Evolutionary conservation across 1,284 basidiomycete species (phyloP).

Genomic region (Phylloporus sp.): DNA sequence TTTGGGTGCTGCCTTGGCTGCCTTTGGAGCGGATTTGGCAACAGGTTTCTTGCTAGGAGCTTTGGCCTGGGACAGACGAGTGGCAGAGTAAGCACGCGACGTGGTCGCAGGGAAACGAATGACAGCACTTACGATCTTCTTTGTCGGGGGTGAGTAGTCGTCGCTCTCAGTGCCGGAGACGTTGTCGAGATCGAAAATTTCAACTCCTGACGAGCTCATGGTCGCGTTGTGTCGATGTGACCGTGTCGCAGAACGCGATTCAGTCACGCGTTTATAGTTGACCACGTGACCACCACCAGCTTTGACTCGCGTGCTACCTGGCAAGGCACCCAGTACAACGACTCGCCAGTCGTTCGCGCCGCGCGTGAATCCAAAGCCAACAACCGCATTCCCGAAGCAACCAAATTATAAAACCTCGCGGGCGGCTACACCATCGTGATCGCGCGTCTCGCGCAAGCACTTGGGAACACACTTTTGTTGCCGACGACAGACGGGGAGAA

Average conservation of each 20-base stretch:
- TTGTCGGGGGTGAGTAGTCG: constrained; percentile 60
- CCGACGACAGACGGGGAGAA: constrained; percentile 64
- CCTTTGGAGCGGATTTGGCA: constrained; percentile 44
- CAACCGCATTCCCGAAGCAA: constrained; percentile 86
- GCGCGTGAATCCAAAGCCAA: constrained; percentile 78
- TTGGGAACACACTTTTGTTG: constrained; percentile 84
- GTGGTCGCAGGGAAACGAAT: neutral
- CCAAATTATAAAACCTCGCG: constrained; percentile 95
- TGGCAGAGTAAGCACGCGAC: constrained; percentile 22
- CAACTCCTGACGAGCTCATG: constrained; percentile 66
- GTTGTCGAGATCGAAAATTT: constrained; percentile 65
- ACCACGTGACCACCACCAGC: constrained; percentile 25
- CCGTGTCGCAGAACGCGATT: constrained; percentile 13
- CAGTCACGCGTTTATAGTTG: constrained; percentile 15
- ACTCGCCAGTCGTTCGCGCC: constrained; percentile 82
- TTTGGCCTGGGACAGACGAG: constrained; percentile 33
- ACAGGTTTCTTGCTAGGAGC: constrained; percentile 40
- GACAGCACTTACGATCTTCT: constrained; percentile 48
- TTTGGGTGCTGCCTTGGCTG: constrained; percentile 46
- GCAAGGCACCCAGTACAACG: constrained; percentile 88
- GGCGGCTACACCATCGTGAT: constrained; percentile 92
- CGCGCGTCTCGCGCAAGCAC: constrained; percentile 83
- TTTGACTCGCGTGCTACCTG: too few relatives aligned
- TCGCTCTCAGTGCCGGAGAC: constrained; percentile 69
- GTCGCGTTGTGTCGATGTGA: constrained; percentile 19